These are phyloP conservation scores for Parathielavia appendiculata DNA, from an alignment of 495 filamentous ascomycete genomes.

Conservation along the genomic window DNA sequence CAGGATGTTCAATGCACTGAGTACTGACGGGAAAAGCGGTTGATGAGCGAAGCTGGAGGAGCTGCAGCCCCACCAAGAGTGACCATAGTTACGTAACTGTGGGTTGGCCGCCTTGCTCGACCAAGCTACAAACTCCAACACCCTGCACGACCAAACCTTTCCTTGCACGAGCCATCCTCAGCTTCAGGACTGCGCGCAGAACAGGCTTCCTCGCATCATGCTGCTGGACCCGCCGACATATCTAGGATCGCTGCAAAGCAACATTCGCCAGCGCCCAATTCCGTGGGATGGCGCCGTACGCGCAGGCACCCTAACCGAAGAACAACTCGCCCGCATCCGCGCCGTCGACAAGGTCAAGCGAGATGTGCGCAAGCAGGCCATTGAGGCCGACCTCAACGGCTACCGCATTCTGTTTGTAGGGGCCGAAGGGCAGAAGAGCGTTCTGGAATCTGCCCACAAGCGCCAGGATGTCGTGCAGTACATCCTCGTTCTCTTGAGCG, in stretches of 20 bases:
- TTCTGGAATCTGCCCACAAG: slow-evolving; percentile 73
- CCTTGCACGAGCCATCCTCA: not conserved
- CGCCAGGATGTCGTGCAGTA: slow-evolving; percentile 88
- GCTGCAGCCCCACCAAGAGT: slow-evolving; percentile 6
- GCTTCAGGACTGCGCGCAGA: slow-evolving; percentile 5
- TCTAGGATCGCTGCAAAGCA: slow-evolving; percentile 85
- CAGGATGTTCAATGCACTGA: too few species aligned
- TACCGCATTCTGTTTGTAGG: slow-evolving; percentile 80
- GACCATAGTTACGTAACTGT: slow-evolving; percentile 19
- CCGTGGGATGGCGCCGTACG: slow-evolving; percentile 97
- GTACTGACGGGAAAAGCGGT: not conserved
- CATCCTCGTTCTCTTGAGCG: slow-evolving; percentile 80
- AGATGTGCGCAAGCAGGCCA: slow-evolving; percentile 67
- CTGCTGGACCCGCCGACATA: slow-evolving; percentile 88
- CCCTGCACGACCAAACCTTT: not conserved
- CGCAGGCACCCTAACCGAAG: slow-evolving; percentile 87
- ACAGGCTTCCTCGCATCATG: slow-evolving; percentile 31
- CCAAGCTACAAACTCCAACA: slow-evolving; percentile 8
- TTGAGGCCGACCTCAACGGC: slow-evolving; percentile 70
- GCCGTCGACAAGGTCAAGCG: slow-evolving; percentile 94
- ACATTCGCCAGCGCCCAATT: slow-evolving; percentile 89
- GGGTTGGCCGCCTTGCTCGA: slow-evolving; percentile 15
- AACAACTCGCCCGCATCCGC: slow-evolving; percentile 92
- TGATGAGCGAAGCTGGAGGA: not conserved
- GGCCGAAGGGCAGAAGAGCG: slow-evolving; percentile 58